These are phyloP conservation scores for Volvox reticuliferus DNA, from an alignment of 139 green algal genomes.

Conservation along the genomic window DNA sequence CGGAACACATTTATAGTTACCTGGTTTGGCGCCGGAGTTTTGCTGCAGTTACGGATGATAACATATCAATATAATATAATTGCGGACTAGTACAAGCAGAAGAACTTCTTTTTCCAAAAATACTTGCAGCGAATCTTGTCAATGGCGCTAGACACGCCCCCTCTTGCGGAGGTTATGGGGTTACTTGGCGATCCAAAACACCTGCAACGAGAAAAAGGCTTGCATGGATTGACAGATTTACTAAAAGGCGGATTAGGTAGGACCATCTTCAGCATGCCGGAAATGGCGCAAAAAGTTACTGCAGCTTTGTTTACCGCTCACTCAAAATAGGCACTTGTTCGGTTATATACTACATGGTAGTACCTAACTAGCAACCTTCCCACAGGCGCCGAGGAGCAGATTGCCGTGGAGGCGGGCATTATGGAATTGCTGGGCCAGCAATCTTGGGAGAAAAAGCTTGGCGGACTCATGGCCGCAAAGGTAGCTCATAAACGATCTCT, in stretches of 20 bases:
- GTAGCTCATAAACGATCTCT: neutral
- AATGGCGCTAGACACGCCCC: conserved; percentile 13
- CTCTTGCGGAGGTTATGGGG: neutral
- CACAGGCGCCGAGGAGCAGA: neutral
- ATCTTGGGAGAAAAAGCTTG: conserved; percentile 44
- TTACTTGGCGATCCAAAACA: conserved; percentile 24
- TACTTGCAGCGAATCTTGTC: no score
- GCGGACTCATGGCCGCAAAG: conserved; percentile 49
- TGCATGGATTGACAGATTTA: neutral
- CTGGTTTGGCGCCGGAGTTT: no score
- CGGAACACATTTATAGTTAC: no score
- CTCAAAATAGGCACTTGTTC: no score
- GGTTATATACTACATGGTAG: no score
- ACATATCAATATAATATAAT: no score
- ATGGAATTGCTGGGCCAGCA: neutral
- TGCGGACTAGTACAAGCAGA: no score
- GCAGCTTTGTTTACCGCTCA: neutral
- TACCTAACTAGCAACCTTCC: neutral
- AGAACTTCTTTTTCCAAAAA: no score
- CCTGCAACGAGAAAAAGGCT: conserved; percentile 25
- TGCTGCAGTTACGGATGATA: no score
- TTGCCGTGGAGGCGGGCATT: conserved; percentile 19
- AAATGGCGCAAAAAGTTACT: neutral
- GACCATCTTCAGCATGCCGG: neutral
- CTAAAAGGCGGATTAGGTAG: neutral